Base-by-base conservation (phyloP, 345 rosid species). In the Brassica rapa region DNA sequence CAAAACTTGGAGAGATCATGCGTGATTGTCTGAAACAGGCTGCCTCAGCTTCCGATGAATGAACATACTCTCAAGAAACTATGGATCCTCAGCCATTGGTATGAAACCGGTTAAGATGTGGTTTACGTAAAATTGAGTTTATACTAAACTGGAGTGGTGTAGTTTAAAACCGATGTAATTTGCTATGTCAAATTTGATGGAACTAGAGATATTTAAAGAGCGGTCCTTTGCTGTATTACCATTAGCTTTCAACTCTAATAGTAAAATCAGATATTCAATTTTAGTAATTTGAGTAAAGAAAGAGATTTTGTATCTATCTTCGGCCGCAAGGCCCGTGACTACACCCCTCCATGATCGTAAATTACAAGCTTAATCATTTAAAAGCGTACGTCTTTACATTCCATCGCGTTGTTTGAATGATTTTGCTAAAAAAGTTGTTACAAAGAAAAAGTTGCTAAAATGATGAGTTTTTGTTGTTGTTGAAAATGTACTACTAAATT, bases 1-100 rank as follows among this genome's bases (percentile, higher is more conserved):
- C 86, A 1, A 89, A 92, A 84, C 97, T 94, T 27, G 90, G 89
- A 55, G 84, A 84, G 70, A 84, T 94, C 76, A 91, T 94, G 98
- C 86, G 97, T 55, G 86, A 86, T 69, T 91, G 97, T 77, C 81
- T 94, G 81, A 89, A 91, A 83, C 91, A 89, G 39, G 77, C 93
- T 49, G 91, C 90, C 14, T 85, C 88, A 15, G 84, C 85, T 49
- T 75, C 86, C 10, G 79, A 84, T 15, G 89, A 85, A 67, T 88
- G 85, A 83, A 69, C 65, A 63, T 59, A 80, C 43, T 37, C 62
- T 51, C 25, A 49, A 68, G 70, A 63, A 53, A 67, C 70, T 27
- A 73, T 15, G 3, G 70, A 16, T 30, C 63, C 64, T 23, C 21
- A 23, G 56, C n/a, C 75, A n/a, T 43, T 49, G 75, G 80, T 49